phyloP scores from a whole-genome alignment of 352 stramenopile genomes.

The Globisporangium canariense region DNA sequence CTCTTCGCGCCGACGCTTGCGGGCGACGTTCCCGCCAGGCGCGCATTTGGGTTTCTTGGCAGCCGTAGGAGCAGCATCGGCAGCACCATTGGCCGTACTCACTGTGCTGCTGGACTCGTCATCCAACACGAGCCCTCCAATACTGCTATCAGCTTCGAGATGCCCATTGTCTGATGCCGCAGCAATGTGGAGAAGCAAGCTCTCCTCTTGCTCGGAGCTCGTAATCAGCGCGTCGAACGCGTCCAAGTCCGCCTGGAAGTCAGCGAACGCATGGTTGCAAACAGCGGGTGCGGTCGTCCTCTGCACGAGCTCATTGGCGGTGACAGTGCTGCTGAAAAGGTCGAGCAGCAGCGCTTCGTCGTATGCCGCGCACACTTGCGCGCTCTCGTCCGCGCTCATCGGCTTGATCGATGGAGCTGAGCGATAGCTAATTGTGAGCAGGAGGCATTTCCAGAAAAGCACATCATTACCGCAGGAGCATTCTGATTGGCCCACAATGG shows the following conservation, averaged over 20 bases:
- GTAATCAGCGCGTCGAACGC: neutral
- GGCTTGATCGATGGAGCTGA: neutral
- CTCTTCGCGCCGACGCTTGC: slow-evolving; percentile 14
- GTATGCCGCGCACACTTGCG: neutral
- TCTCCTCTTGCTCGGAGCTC: neutral
- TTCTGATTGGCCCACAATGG: too few relatives aligned
- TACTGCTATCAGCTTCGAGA: too few relatives aligned
- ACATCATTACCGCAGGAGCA: too few relatives aligned
- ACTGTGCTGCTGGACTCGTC: neutral
- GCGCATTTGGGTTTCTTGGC: slow-evolving; percentile 4
- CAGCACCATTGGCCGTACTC: neutral
- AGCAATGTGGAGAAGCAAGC: too few relatives aligned
- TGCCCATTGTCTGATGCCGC: too few relatives aligned
- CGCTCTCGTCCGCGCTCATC: neutral
- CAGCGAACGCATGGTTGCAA: neutral
- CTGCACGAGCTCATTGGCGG: too few relatives aligned
- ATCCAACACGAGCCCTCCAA: too few relatives aligned
- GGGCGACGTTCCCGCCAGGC: slow-evolving; percentile 8
- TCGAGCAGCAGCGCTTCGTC: slow-evolving; percentile 8
- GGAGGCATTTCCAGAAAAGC: too few relatives aligned
- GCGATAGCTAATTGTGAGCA: too few relatives aligned
- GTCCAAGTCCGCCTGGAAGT: slow-evolving; percentile 13
- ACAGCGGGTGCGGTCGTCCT: too few relatives aligned
- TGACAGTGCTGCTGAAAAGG: neutral
- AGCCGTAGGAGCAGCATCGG: neutral